These are phyloP conservation scores for Nigrospora sphaerica DNA, from an alignment of 2,329 filamentous ascomycete genomes.

Conservation along the genomic window DNA sequence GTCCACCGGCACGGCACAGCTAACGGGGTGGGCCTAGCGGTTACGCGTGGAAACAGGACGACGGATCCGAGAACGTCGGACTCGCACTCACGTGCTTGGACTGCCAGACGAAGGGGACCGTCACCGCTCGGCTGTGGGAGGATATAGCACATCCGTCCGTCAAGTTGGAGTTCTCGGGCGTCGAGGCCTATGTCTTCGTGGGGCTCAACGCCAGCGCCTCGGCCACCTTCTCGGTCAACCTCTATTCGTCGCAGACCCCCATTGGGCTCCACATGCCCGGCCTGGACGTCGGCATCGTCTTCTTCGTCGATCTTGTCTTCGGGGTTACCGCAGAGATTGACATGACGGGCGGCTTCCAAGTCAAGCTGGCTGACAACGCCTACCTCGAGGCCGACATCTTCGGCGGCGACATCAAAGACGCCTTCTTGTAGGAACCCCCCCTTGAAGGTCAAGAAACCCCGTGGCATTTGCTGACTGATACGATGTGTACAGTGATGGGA, in stretches of 20 bases:
- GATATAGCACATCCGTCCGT: slow-evolving; percentile 22
- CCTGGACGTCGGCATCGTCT: slow-evolving; percentile 32
- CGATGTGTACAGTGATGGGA: slow-evolving; percentile 2
- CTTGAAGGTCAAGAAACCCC: no score
- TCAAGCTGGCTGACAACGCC: slow-evolving; percentile 35
- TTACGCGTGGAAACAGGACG: no score
- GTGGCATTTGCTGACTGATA: no score
- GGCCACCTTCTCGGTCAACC: slow-evolving; percentile 36
- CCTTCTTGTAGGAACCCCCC: slow-evolving; percentile 24
- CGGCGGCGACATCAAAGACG: slow-evolving; percentile 30
- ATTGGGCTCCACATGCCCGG: slow-evolving; percentile 31
- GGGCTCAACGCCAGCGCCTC: slow-evolving; percentile 29
- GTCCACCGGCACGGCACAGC: no score
- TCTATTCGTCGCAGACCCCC: slow-evolving; percentile 34
- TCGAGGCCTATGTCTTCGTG: slow-evolving; percentile 40
- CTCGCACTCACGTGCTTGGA: no score
- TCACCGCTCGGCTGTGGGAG: no score
- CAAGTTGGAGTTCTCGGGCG: slow-evolving; percentile 33
- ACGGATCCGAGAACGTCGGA: no score
- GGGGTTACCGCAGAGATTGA: slow-evolving; percentile 34
- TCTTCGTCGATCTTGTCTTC: slow-evolving; percentile 42
- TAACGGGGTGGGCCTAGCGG: no score
- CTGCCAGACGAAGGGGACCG: no score
- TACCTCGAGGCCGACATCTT: slow-evolving; percentile 27
- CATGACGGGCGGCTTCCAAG: slow-evolving; percentile 39